phyloP scores from a whole-genome alignment of 1,284 basidiomycete species.

The Ceratorhiza oryzae-sativae region DNA sequence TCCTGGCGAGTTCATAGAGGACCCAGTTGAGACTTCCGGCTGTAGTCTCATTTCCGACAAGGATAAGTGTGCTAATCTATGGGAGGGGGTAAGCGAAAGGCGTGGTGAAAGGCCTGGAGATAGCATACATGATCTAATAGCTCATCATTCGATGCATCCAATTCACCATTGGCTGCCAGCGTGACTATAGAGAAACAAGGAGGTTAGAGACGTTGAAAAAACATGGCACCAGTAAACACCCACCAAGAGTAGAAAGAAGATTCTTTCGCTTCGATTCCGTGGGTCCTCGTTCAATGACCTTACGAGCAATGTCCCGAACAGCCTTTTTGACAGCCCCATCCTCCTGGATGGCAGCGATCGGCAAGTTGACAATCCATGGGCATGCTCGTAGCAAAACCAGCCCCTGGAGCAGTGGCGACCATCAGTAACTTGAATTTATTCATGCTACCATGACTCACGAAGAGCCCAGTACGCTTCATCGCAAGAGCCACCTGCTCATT shows the following conservation, averaged over 20 bases:
- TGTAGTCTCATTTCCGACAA: slow-evolving; percentile 48
- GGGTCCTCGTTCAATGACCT: slow-evolving; percentile 21
- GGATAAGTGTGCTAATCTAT: slow-evolving; percentile 45
- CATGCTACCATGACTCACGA: slow-evolving; percentile 42
- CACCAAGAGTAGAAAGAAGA: slow-evolving; percentile 38
- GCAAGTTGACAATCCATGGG: slow-evolving; percentile 49
- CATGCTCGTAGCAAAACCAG: slow-evolving; percentile 47
- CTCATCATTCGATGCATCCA: slow-evolving; percentile 33
- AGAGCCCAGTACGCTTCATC: slow-evolving; percentile 46
- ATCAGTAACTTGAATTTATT: neutral
- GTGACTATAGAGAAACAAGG: neutral
- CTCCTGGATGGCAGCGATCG: slow-evolving; percentile 48
- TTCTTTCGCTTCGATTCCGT: slow-evolving; percentile 28
- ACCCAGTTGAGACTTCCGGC: slow-evolving; percentile 45
- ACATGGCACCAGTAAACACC: neutral
- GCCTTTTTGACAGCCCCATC: slow-evolving; percentile 50
- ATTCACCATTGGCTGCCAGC: neutral
- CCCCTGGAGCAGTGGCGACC: slow-evolving; percentile 2
- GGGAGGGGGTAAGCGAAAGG: slow-evolving; percentile 1
- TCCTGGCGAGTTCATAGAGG: slow-evolving; percentile 62
- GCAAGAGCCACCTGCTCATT: slow-evolving; percentile 46
- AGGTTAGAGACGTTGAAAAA: neutral
- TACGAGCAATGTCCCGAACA: slow-evolving; percentile 43
- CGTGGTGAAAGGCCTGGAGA: neutral
- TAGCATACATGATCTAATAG: slow-evolving; percentile 42